A percentile compares a stretch with the other conserved stretches of the same genome.
These are phyloP conservation scores for Pythium dissotocum DNA, from an alignment of 352 stramenopile genomes.

Conservation along the genomic window DNA sequence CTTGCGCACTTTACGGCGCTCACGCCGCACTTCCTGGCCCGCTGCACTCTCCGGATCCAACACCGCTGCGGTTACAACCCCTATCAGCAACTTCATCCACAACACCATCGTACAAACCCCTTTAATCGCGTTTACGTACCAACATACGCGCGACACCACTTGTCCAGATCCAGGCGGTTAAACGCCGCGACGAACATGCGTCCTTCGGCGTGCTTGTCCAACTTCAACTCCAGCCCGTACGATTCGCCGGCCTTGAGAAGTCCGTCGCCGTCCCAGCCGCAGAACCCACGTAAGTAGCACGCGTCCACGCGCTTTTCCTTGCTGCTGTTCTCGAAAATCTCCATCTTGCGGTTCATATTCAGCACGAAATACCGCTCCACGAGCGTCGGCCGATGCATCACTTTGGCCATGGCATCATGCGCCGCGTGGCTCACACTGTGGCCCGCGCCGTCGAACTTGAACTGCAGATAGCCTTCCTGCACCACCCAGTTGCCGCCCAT, in stretches of 20 bases:
- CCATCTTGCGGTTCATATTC: constrained; percentile 77
- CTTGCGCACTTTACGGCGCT: constrained; percentile 38
- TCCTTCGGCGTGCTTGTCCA: constrained; percentile 51
- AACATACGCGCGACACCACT: constrained; percentile 77
- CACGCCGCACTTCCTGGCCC: constrained; percentile 37
- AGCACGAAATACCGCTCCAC: constrained; percentile 73
- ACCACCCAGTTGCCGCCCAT: constrained; percentile 38
- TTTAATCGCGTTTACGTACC: constrained; percentile 27
- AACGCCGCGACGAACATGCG: constrained; percentile 72
- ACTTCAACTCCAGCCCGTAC: constrained; percentile 79
- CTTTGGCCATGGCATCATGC: constrained; percentile 2
- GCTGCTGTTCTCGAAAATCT: constrained; percentile 60
- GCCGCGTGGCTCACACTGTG: background rate
- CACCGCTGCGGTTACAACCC: constrained; percentile 38
- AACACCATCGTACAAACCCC: background rate
- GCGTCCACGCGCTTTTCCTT: constrained; percentile 39
- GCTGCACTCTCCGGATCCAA: constrained; percentile 50
- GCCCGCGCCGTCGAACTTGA: constrained; percentile 19
- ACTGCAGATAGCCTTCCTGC: constrained; percentile 31
- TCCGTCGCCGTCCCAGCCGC: constrained; percentile 74
- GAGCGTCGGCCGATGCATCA: constrained; percentile 25
- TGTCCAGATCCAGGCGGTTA: constrained; percentile 81
- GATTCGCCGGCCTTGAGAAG: constrained; percentile 65
- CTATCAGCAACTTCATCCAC: background rate
- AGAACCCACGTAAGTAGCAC: constrained; percentile 64